Base-by-base conservation (phyloP, 495 filamentous ascomycete genomes). In the Hypoxylon subgilvum region DNA sequence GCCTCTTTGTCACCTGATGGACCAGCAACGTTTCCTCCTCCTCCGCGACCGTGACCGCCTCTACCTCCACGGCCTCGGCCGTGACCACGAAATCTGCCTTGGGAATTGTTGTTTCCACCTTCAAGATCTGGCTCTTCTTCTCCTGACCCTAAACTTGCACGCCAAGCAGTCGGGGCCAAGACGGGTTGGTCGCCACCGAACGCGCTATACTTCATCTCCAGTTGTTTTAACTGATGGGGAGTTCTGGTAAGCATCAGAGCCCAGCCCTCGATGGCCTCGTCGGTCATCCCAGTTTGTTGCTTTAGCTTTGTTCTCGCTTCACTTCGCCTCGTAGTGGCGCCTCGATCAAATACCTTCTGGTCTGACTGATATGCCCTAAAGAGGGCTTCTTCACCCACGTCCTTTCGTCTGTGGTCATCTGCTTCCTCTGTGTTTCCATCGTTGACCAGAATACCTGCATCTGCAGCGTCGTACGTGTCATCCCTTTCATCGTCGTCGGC, bases 251-350 rank as follows among this genome's bases (percentile, higher is more conserved):
- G 67, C 90, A 97, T 96, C 18, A 96, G 72, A 2, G 80, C 89
- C 91, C 92, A 98, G 10, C 94, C 94, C 69, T 98, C 94, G 35
- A 98, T 89, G 5, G 86, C 87, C 69, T 98, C 94, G 59, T 98
- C 93, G 1, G 90, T 94, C 89, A 95, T 88, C 6, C 85, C 88
- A 8, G 90, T 96, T 59, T 90, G 86, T 12, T 79, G 79, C 62
- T 86, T 90, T 32, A 98, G 72, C n/a, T 75, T 74, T 4, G 65
- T 71, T 44, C 94, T 75, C 1, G 81, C 72, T 28, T 81, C 75
- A 0, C 86, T 77, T 52, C 88, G 76, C 45, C 92, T 79, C 2
- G 89, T 89, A 6, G 75, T 76, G 0, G 84, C 77, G 49, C 89
- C 88, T 5, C 92, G 82, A 1, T 72, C 79, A 63, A 97, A 97